Evolutionary conservation across 345 rosid species (phyloP), one percentile per base, ranked within the genome.

Genomic region (Raphanus raphanistrum): DNA sequence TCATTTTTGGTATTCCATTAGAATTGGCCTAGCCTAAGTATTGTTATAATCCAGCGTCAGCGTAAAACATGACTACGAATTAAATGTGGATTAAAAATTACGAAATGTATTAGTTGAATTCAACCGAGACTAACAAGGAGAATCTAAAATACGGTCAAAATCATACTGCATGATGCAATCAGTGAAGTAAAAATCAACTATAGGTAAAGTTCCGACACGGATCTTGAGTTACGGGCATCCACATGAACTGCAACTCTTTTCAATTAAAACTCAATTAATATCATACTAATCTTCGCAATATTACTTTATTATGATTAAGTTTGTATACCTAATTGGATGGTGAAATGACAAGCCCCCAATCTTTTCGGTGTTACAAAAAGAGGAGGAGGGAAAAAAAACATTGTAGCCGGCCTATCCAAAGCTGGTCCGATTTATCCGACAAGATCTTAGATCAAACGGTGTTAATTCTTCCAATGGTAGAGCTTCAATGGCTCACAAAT

Each of bases 211-310:
- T 43, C 68, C 68, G 73, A 78, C 81, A 78, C 26, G 73, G 73
- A 72, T 78, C 73, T 66, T 78, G 54, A 66, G 81, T 72, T 72
- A 62, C 73, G 77, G 81, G 67, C 32, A 32, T 16, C 45, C 76
- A 72, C 73, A 78, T 72, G 69, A 72, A 60, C 21, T 31, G 68
- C 54, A 43, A 45, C 48, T 41, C 5, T 45, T 13, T 41, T 29
- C 55, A 25, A 32, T 2, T 8, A 41, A 17, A 36, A 15, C 71
- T 45, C 26, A 13, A 43, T 10, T 8, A 25, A 10, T 64, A 60
- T 36, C 43, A 59, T 58, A 36, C 4, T 72, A 41, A 28, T 41
- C 58, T 52, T 52, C 0, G 7, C 5, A 17, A 48, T 48, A 16
- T 52, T 16, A 52, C 58, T 16, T 52, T 52, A 52, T 15, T 52